Conservation (phyloP, 2,329 filamentous ascomycete species). For the Cryphonectria nitschkei region DNA sequence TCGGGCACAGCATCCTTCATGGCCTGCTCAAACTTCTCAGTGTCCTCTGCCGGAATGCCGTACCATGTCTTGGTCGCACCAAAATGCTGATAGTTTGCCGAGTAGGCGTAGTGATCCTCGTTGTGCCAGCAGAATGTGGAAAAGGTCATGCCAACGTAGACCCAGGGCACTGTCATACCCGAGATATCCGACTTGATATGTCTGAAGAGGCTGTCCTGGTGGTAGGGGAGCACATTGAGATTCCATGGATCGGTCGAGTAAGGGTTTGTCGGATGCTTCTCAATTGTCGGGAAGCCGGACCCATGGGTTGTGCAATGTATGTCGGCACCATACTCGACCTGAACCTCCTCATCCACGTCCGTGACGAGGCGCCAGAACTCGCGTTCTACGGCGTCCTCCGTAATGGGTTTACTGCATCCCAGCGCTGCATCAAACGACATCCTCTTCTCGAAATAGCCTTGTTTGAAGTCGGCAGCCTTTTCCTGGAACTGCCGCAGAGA, state of each 20-base stretch:
- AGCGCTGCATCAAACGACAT: slow-evolving; percentile 85
- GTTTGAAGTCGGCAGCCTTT: slow-evolving; percentile 93
- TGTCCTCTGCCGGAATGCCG: slow-evolving; percentile 91
- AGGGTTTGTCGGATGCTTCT: slow-evolving; percentile 83
- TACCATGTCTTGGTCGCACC: slow-evolving; percentile 99
- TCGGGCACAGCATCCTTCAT: slow-evolving; percentile 96
- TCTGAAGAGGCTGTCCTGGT: slow-evolving; percentile 89
- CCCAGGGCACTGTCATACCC: slow-evolving; percentile 98
- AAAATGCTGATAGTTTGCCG: slow-evolving; percentile 97
- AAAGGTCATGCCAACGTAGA: slow-evolving; percentile 99
- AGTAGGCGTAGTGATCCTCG: slow-evolving; percentile 97
- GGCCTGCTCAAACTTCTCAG: slow-evolving; percentile 90
- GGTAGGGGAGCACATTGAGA: slow-evolving; percentile 86
- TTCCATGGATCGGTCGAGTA: slow-evolving; percentile 96
- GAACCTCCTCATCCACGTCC: slow-evolving; percentile 91
- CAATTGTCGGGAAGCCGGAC: slow-evolving; percentile 93
- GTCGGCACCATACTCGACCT: slow-evolving; percentile 97
- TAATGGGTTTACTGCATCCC: slow-evolving; percentile 79
- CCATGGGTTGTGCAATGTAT: slow-evolving; percentile 98
- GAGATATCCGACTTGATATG: slow-evolving; percentile 99
- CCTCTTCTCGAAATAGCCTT: slow-evolving; percentile 88
- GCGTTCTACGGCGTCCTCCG: slow-evolving; percentile 92
- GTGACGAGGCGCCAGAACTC: slow-evolving; percentile 97
- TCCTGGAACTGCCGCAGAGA: slow-evolving; percentile 96
- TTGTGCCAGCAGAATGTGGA: slow-evolving; percentile 99